Evolutionary conservation across 2,329 filamentous ascomycete species (phyloP).

Genomic region (Cyphellophora europaea): DNA sequence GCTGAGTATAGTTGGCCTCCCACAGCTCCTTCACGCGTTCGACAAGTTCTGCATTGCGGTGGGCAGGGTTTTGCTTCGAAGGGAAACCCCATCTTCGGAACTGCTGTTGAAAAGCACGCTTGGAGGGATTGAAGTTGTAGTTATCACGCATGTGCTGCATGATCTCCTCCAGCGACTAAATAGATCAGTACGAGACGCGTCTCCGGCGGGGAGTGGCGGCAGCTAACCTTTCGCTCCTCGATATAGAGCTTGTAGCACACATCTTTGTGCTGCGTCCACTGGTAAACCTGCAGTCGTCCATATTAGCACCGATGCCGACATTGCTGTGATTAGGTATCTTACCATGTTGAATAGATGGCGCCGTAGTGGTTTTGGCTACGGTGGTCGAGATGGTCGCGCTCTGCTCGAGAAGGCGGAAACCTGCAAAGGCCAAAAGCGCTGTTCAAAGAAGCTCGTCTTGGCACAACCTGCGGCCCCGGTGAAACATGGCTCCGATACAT

Average conservation of each 20-base stretch:
- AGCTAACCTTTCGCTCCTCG: slow-evolving; percentile 51
- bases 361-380: no score
- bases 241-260: slow-evolving; percentile 66
- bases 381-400: no score
- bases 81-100: slow-evolving; percentile 75
- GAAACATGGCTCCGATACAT: no score
- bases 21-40: slow-evolving; percentile 66
- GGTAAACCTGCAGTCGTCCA: no score
- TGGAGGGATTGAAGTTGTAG: slow-evolving; percentile 63
- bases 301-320: no score
- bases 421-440: no score
- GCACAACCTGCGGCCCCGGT: no score
- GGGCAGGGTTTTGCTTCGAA: slow-evolving; percentile 60
- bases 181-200: background rate
- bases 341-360: no score
- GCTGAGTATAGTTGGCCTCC: slow-evolving; percentile 63
- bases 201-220: background rate
- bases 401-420: no score
- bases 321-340: no score
- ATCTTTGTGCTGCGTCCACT: slow-evolving; percentile 58
- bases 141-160: slow-evolving; percentile 59
- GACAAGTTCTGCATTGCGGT: slow-evolving; percentile 60
- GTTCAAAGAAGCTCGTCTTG: no score
- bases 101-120: slow-evolving; percentile 66
- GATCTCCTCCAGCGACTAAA: slow-evolving; percentile 58